Evolutionary conservation across 208 protist species (phyloP), one percentile per base, ranked within the genome.

Genomic region (Blastocrithidia nonstop): DNA sequence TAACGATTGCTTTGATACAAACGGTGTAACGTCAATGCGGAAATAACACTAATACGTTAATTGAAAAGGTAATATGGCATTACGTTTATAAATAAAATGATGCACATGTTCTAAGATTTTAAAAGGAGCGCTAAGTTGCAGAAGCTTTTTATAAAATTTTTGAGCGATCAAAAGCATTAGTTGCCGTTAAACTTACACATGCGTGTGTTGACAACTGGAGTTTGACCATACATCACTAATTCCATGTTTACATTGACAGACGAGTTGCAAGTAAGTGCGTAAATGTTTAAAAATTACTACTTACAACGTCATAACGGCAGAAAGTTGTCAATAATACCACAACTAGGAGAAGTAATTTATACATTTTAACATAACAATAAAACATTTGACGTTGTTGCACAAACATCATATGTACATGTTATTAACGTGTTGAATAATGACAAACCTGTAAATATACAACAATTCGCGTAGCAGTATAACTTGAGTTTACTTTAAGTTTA

Each of bases 51-150:
- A 15, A 39, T 56, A 19, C 35, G 42, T 9, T 17, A 22, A 19
- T 37, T 35, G 17, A 56, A 38, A n/a, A n/a, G n/a, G n/a, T n/a
- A 45, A 51, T 26, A 40, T 44, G 66, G 65, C 16, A 47, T 68
- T 2, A 58, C 61, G 16, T 36, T 64, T 21, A 69, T 73, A 17
- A 78, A 71, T 46, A 61, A 72, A 16, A 47, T 87, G 28, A 66
- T 85, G 27, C 65, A 64, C 37, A 85, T 91, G 76, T 53, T 88
- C 0, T 63, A 61, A 35, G 79, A 88, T 42, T 51, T 61, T 25
- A 56, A 60, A 13, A 61, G 41, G 46, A 50, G 53, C 28, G 53
- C 33, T 0, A 20, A 35, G 16, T 45, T 39, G 5, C 50, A 68
- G 23, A 45, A 48, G 15, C 61, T 54, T 7, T 24, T 69, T 8